These are phyloP conservation scores for Fusarium xylarioides DNA, from an alignment of 2,329 filamentous ascomycete genomes.

Conservation along the genomic window DNA sequence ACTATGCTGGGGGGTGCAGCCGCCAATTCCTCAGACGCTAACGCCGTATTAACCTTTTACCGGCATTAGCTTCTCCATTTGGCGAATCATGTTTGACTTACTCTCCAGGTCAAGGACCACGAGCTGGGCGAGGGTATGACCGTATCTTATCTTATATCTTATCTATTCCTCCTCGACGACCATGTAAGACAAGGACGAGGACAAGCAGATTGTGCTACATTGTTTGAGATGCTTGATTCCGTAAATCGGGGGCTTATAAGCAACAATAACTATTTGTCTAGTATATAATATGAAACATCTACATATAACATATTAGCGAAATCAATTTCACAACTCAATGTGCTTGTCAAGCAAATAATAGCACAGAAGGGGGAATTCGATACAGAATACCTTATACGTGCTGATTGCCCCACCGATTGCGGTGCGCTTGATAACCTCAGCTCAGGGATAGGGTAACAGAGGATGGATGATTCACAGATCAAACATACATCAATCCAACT, in stretches of 20 bases:
- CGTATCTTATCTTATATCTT: slow-evolving; percentile 31
- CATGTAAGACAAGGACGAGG: background rate
- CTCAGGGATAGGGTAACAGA: slow-evolving; percentile 16
- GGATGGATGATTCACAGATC: slow-evolving; percentile 20
- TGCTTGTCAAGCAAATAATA: background rate
- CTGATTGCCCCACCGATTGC: slow-evolving; percentile 22
- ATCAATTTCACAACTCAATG: background rate
- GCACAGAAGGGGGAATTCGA: background rate
- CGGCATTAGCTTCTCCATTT: slow-evolving; percentile 35
- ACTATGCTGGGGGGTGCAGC: slow-evolving; percentile 51
- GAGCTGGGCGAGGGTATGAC: background rate
- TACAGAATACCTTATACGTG: background rate
- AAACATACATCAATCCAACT: background rate
- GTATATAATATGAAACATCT: background rate
- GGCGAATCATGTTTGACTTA: background rate
- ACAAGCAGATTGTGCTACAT: background rate
- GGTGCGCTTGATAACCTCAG: background rate
- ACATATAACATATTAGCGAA: background rate
- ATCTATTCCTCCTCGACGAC: slow-evolving; percentile 1
- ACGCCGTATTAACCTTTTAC: slow-evolving; percentile 49
- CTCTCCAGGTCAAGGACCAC: background rate
- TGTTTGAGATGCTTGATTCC: background rate
- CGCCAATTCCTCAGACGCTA: slow-evolving; percentile 56
- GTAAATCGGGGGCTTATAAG: background rate
- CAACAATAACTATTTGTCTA: background rate